Percentiles rank a stretch among this genome's conserved stretches.
Evolutionary conservation across 2,329 filamentous ascomycete species (phyloP).

Genomic region (Ceratocystis albifundus): DNA sequence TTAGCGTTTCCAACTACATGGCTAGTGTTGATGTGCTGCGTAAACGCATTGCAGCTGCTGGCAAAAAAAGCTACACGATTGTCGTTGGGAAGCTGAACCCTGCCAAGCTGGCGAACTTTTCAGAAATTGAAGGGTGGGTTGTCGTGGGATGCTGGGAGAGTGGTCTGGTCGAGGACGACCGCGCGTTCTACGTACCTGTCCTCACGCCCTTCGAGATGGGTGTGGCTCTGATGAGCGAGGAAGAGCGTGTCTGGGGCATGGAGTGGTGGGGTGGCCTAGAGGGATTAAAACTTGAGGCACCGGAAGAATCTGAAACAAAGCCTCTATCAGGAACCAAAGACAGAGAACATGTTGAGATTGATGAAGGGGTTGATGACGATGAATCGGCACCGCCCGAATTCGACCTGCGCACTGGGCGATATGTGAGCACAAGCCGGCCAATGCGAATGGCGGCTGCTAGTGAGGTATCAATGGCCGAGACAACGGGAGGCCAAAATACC

Average conservation of each 20-base stretch:
- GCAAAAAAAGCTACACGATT: slow-evolving; percentile 92
- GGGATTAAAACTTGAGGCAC: slow-evolving; percentile 35
- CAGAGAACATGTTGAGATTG: slow-evolving; percentile 29
- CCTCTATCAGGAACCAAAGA: slow-evolving; percentile 23
- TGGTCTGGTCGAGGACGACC: slow-evolving; percentile 72
- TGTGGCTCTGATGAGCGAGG: slow-evolving; percentile 62
- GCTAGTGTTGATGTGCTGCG: slow-evolving; percentile 65
- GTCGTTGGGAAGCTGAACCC: slow-evolving; percentile 95
- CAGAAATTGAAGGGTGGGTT: slow-evolving; percentile 91
- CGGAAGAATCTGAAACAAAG: slow-evolving; percentile 25
- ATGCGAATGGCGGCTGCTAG: slow-evolving; percentile 38
- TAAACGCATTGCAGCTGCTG: slow-evolving; percentile 58
- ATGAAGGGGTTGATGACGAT: slow-evolving; percentile 44
- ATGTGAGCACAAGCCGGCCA: slow-evolving; percentile 67
- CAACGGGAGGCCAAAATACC: slow-evolving; percentile 22
- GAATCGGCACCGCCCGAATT: slow-evolving; percentile 81
- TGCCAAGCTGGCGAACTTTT: slow-evolving; percentile 92
- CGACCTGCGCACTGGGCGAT: slow-evolving; percentile 76
- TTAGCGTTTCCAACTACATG: slow-evolving; percentile 85
- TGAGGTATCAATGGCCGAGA: slow-evolving; percentile 26
- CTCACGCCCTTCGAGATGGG: slow-evolving; percentile 92
- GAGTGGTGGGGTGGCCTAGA: slow-evolving; percentile 85
- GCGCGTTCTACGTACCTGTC: slow-evolving; percentile 73
- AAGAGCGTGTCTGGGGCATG: slow-evolving; percentile 69
- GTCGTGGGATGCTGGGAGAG: slow-evolving; percentile 98